Evolutionary conservation across 352 stramenopile genomes (phyloP).

Genomic region (Peronospora belbahrii): DNA sequence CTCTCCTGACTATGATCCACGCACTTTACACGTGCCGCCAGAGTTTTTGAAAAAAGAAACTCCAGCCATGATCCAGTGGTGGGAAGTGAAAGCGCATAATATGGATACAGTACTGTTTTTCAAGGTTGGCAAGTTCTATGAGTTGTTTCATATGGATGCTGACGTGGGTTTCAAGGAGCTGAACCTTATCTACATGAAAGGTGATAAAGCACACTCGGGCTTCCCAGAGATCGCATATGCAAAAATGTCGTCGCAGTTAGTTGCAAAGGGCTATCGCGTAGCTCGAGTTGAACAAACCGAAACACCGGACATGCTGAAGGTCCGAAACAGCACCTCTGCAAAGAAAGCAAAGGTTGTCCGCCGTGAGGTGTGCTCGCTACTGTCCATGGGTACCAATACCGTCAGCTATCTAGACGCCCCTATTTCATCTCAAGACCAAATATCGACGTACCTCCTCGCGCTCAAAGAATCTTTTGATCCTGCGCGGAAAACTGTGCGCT

Average conservation of each 20-base stretch:
- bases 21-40: conserved; percentile 87
- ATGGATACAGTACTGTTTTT: conserved; percentile 99
- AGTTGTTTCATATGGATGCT: conserved; percentile 97
- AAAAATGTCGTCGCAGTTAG: conserved; percentile 92
- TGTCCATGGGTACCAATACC: conserved; percentile 94
- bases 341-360: conserved; percentile 86
- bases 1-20: conserved; percentile 88
- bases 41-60: conserved; percentile 89
- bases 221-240: conserved; percentile 98
- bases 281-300: conserved; percentile 99
- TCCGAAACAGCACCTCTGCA: conserved; percentile 75
- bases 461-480: conserved; percentile 71
- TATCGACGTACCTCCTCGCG: conserved; percentile 52
- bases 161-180: conserved; percentile 95
- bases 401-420: conserved; percentile 91
- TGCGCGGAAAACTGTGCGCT: conserved; percentile 44
- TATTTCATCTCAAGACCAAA: conserved; percentile 43
- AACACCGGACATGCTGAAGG: conserved; percentile 95
- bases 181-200: conserved; percentile 99
- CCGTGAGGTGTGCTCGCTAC: conserved; percentile 93
- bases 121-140: conserved; percentile 98
- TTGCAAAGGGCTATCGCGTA: conserved; percentile 95
- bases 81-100: conserved; percentile 95
- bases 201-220: conserved; percentile 93
- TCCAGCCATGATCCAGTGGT: conserved; percentile 97